Evolutionary conservation across 192 early-diverging fungal species (phyloP), one percentile per base, ranked within the genome.

Genomic region (Coemansia umbellata): DNA sequence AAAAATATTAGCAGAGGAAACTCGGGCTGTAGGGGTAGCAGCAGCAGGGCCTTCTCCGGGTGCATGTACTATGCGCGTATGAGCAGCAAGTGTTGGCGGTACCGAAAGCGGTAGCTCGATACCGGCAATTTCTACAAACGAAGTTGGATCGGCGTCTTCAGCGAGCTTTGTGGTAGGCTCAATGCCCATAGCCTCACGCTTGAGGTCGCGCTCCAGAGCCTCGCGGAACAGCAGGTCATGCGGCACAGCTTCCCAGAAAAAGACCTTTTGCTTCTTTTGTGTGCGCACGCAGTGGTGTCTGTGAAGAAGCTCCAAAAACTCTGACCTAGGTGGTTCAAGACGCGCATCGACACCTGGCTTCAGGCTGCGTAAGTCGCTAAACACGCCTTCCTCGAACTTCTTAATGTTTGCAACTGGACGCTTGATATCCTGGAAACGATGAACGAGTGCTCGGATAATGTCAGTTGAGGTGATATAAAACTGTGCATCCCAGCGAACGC

Each of bases 201-300:
- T 98, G 10, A 96, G 74, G 66, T 98, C 94, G 31, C 95, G 84
- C 72, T 98, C 94, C 41, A 97, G 83, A 3, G 95, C 95, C 67
- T 98, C 95, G 36, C 89, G 79, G 66, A 98, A 98, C 32, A 98
- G 84, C 31, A 87, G 64, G 63, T 98, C 94, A 66, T 95, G 94
- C 10, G 87, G 88, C 15, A 98, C 96, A 15, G 91, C 89, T 65
- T 86, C 88, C 94, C 96, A 98, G 65, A 87, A 95, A 70, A 97
- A 98, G n/a, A 98, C 96, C 50, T 97, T 97, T 78, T 98, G 96
- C 79, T 97, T 97, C 82, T 97, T 98, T 67, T 97, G 95, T 3
- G 94, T 95, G 30, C 95, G 87, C 56, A 98, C 92, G 72, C 94
- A 97, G 48, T 91, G 85, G 79, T 95, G 86, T 69, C 91, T 93